phyloP scores from a whole-genome alignment of 371 early-diverging fungal genomes.

The Mucor lusitanicus region DNA sequence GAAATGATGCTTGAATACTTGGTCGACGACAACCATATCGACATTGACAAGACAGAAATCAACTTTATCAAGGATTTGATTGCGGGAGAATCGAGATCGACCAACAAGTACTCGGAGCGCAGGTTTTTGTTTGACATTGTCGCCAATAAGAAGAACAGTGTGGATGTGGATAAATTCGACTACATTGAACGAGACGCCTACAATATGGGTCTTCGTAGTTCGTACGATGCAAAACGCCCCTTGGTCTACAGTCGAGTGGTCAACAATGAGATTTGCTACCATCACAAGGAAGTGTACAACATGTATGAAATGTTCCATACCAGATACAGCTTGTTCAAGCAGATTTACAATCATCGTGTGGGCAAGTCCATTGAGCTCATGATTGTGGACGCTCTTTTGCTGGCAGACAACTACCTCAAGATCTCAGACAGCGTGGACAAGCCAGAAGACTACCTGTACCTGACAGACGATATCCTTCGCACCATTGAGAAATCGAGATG shows the following conservation, averaged over 20 bases:
- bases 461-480: constrained; percentile 88
- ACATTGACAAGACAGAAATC: constrained; percentile 68
- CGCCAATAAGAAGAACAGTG: constrained; percentile 89
- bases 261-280: constrained; percentile 87
- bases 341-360: constrained; percentile 91
- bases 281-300: constrained; percentile 79
- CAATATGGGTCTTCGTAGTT: constrained; percentile 80
- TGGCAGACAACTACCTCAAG: constrained; percentile 76
- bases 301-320: constrained; percentile 91
- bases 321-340: constrained; percentile 86
- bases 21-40: constrained; percentile 80
- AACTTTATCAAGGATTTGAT: constrained; percentile 86
- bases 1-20: constrained; percentile 89
- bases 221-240: constrained; percentile 80
- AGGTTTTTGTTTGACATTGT: constrained; percentile 94
- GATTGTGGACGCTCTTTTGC: constrained; percentile 84
- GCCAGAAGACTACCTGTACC: constrained; percentile 69
- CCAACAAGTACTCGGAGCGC: constrained; percentile 34
- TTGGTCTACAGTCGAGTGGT: constrained; percentile 85
- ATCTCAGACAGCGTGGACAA: constrained; percentile 73
- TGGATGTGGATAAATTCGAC: constrained; percentile 98
- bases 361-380: constrained; percentile 83
- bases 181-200: constrained; percentile 91
- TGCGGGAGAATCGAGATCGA: constrained; percentile 61
- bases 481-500: constrained; percentile 75